phyloP scores from a whole-genome alignment of 225 moss, liverwort and hornwort genomes.

The Sphagnum contortum region DNA sequence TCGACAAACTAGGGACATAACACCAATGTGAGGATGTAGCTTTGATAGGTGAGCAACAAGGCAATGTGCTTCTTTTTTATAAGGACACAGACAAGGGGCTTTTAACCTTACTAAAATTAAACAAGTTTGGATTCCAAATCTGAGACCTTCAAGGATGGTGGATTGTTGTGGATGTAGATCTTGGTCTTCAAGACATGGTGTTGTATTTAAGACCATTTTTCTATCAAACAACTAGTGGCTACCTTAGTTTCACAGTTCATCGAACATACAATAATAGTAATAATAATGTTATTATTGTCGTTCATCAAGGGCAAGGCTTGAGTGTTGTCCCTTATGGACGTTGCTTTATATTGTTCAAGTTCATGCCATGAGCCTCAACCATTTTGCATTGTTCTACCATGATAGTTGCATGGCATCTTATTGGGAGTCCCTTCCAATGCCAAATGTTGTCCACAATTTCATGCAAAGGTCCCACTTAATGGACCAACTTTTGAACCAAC shows the following conservation, averaged over 20 bases:
- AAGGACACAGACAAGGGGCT: slow-evolving; percentile 88
- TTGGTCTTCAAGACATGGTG: slow-evolving; percentile 89
- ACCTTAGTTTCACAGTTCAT: slow-evolving; percentile 66
- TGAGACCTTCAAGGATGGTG: slow-evolving; percentile 78
- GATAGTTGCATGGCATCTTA: slow-evolving; percentile 69
- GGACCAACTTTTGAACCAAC: slow-evolving; percentile 84
- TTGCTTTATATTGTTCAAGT: slow-evolving; percentile 78
- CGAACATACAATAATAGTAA: slow-evolving; percentile 46
- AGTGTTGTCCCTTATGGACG: slow-evolving; percentile 44
- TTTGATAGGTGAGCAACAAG: slow-evolving; percentile 45
- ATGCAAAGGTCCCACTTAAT: slow-evolving; percentile 92
- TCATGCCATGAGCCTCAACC: slow-evolving; percentile 79
- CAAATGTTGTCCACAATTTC: slow-evolving; percentile 76
- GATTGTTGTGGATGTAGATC: slow-evolving; percentile 76
- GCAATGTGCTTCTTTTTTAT: slow-evolving; percentile 76
- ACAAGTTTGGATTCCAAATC: slow-evolving; percentile 83
- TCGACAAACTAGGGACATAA: slow-evolving; percentile 75
- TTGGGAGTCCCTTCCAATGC: slow-evolving; percentile 67
- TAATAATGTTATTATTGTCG: slow-evolving; percentile 10
- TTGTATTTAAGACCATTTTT: slow-evolving; percentile 68
- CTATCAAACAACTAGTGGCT: slow-evolving; percentile 82
- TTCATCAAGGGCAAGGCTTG: slow-evolving; percentile 33
- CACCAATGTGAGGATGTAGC: slow-evolving; percentile 21
- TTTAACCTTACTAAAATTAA: slow-evolving; percentile 81
- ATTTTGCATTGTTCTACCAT: slow-evolving; percentile 91